Evolutionary conservation across 1,284 basidiomycete species (phyloP), one percentile per base, ranked within the genome.

Genomic region (Trichosporon inkin): DNA sequence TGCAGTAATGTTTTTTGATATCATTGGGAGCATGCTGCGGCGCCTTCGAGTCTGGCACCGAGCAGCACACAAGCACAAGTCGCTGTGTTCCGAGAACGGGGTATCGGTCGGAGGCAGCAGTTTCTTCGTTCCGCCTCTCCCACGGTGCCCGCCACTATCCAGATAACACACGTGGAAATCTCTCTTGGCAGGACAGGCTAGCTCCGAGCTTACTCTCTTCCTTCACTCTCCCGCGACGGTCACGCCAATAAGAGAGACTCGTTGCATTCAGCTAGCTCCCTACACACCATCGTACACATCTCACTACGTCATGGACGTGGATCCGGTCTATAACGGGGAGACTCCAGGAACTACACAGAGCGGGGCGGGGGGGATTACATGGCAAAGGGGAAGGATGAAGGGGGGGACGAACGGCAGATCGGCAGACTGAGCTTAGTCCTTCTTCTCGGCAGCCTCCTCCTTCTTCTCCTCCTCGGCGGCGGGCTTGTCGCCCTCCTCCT

Each of bases 401-500:
- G 17, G n/a, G 17, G 44, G 44, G 28, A 28, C 8, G 44, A 24
- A 37, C 14, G 32, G 17, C 28, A 35, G 19, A 28, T 19, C 7
- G 19, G 38, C 16, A 17, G 32, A 55, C 54, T 53, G 32, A 22
- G 32, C 39, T 40, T 60, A 44, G 34, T 22, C 55, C 55, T 61
- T 56, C 53, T 55, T 44, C 44, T 53, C 53, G 34, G 39, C 49
- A 19, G 51, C 59, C 32, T 40, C 47, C 39, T 52, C 55, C 28
- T 56, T 47, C 28, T 56, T 34, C 37, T 56, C 47, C 52, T 55
- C 56, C 39, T 60, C 51, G 53, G 36, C 24, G 44, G 44, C 44
- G 24, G 44, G 24, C 56, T 65, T 63, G 58, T 62, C 62, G 57
- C 53, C 53, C 17, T 61, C 62, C 60, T 67, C 62, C 36, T 62